phyloP scores from a whole-genome alignment of 495 filamentous ascomycete species.

The Rhizodiscina lignyota region DNA sequence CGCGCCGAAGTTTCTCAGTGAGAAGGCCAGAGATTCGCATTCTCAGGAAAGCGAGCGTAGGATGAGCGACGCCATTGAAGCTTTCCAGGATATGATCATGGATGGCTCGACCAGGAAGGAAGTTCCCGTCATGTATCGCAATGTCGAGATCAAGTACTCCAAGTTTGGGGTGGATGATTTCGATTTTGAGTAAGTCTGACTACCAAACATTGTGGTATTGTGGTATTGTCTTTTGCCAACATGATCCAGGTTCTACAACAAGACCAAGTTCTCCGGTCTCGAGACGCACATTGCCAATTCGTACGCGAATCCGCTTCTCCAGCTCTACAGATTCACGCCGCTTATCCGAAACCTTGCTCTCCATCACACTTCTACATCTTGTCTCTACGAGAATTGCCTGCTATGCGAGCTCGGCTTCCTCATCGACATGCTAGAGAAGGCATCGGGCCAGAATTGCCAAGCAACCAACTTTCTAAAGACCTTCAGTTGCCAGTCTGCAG shows the following conservation, averaged over 20 bases:
- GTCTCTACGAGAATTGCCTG: conserved; percentile 65
- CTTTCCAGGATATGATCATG: conserved; percentile 24
- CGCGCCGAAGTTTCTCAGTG: conserved; percentile 81
- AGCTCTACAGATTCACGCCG: conserved; percentile 81
- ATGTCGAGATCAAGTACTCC: conserved; percentile 92
- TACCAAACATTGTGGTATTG: not conserved
- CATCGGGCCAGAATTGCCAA: conserved; percentile 80
- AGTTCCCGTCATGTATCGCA: conserved; percentile 70
- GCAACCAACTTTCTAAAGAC: conserved; percentile 93
- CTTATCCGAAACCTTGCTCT: conserved; percentile 76
- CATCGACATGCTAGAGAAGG: conserved; percentile 96
- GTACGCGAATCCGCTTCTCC: conserved; percentile 84
- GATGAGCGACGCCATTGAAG: conserved; percentile 45
- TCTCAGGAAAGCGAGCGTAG: conserved; percentile 30
- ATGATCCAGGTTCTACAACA: conserved; percentile 65
- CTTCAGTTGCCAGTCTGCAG: conserved; percentile 55
- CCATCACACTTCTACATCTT: conserved; percentile 73
- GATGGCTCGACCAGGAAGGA: conserved; percentile 40
- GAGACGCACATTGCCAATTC: conserved; percentile 95
- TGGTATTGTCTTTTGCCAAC: conserved; percentile 2
- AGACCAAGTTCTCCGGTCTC: conserved; percentile 73
- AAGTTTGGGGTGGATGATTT: conserved; percentile 96
- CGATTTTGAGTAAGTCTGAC: conserved; percentile 75
- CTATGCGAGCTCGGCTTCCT: conserved; percentile 91
- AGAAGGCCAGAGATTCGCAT: conserved; percentile 52